Base-by-base conservation (phyloP, 495 filamentous ascomycete genomes). In the Opeltia flavorubescens region DNA sequence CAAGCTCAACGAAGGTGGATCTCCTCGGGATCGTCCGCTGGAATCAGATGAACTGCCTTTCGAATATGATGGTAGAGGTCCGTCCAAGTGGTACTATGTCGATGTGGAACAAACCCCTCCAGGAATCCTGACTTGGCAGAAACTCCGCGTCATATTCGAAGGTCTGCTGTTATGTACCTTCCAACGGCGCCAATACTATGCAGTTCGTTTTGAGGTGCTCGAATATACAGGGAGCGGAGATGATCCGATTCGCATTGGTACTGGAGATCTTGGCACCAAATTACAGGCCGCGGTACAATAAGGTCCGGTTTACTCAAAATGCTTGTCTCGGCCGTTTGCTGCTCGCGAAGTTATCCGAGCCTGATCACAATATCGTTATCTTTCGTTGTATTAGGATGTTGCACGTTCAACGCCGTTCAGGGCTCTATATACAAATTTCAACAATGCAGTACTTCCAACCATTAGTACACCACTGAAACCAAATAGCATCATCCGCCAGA, bases 401-500 rank as follows among this genome's bases (percentile, higher is more conserved):
- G 11, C 21, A 4, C 13, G 21, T 28, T 30, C 62, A 42, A 67
- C 68, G 3, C 84, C 83, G 63, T 94, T 95, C 17, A 91, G 57
- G 36, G 62, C 68, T 5, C 72, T 70, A 61, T 91, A 80, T 8
- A 81, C 50, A 74, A 71, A 77, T 55, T 83, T 79, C 42, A 94
- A 60, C 18, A 66, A 63, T 18, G 71, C 59, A 1, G 82, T 88
- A 53, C 78, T 86, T 4, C 68, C 54, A 3, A 78, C 76, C 84
- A 93, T 89, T 18, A 83, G 56, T 11, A 73, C 51, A 1, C 84
- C 86, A 43, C 83, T 83, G 4, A 72, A 57, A 11, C 67, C 69
- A 54, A 94, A 95, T 9, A 95, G 68, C 13, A 71, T 62, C 26
- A 78, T 59, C 21, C 88, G 74, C 50, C 81, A 74, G 48, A 66